Conservation (phyloP, 1,284 basidiomycete genomes). For the Cryptococcus deneoformans region DNA sequence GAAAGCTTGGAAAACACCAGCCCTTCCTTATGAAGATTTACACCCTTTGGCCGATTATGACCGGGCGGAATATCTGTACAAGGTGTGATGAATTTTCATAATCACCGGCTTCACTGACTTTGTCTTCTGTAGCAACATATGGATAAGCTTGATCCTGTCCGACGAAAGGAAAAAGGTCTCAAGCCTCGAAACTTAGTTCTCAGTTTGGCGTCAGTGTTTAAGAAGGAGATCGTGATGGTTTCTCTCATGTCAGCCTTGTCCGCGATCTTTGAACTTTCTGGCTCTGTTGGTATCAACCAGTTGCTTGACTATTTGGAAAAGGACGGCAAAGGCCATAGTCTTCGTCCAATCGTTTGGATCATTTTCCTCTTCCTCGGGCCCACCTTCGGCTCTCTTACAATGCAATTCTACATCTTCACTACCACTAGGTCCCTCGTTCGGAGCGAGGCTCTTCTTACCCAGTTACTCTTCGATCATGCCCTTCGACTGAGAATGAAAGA, state of each 20-base stretch:
- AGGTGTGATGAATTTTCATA: slow-evolving; percentile 19
- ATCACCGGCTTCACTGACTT: not conserved
- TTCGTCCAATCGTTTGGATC: slow-evolving; percentile 64
- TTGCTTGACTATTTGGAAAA: slow-evolving; percentile 55
- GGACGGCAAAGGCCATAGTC: slow-evolving; percentile 45
- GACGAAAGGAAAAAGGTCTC: slow-evolving; percentile 31
- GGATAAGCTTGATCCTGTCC: slow-evolving; percentile 45
- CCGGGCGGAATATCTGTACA: slow-evolving; percentile 50
- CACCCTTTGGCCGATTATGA: slow-evolving; percentile 64
- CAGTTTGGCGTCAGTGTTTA: slow-evolving; percentile 29
- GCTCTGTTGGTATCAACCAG: slow-evolving; percentile 55
- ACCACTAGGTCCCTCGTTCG: slow-evolving; percentile 54
- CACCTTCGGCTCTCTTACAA: slow-evolving; percentile 37
- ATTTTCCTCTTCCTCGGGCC: slow-evolving; percentile 60
- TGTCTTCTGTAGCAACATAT: slow-evolving; percentile 24
- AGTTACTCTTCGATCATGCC: slow-evolving; percentile 67
- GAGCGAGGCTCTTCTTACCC: slow-evolving; percentile 62
- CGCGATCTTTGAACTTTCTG: slow-evolving; percentile 47
- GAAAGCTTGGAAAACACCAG: slow-evolving; percentile 41
- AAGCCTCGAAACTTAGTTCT: slow-evolving; percentile 35
- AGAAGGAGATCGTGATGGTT: slow-evolving; percentile 29
- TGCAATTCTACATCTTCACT: slow-evolving; percentile 49
- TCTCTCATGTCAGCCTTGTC: slow-evolving; percentile 35
- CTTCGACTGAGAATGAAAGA: slow-evolving; percentile 61
- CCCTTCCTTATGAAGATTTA: slow-evolving; percentile 45